phyloP scores from a whole-genome alignment of 2,329 filamentous ascomycete genomes.

The Ploettnerulaceae sp. region DNA sequence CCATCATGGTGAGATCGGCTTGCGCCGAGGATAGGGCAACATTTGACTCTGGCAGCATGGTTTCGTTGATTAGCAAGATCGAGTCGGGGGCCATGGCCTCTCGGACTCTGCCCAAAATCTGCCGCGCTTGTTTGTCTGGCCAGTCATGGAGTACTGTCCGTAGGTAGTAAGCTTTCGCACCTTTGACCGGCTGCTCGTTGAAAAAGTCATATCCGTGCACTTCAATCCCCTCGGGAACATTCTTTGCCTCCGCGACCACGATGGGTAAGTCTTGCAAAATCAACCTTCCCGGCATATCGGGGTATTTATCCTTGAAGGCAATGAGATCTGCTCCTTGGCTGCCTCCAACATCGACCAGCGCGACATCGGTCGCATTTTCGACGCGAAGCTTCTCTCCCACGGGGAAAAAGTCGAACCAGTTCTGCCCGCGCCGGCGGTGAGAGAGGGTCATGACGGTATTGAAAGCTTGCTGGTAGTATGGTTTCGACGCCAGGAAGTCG shows the following conservation, averaged over 20 bases:
- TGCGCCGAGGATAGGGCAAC: background rate
- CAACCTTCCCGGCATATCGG: conserved; percentile 17
- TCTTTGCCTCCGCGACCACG: background rate
- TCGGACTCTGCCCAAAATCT: background rate
- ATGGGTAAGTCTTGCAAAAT: conserved; percentile 16
- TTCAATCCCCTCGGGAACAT: conserved; percentile 23
- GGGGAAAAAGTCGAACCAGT: conserved; percentile 15
- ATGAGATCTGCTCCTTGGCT: conserved; percentile 18
- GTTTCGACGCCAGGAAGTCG: too few relatives aligned
- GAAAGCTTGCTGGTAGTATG: too few relatives aligned
- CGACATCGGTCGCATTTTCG: background rate
- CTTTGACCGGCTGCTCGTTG: conserved; percentile 3
- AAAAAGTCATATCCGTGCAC: conserved; percentile 35
- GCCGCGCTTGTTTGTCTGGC: background rate
- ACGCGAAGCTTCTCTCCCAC: too few relatives aligned
- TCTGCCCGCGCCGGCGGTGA: conserved; percentile 2
- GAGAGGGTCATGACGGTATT: too few relatives aligned
- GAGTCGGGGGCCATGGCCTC: conserved; percentile 9
- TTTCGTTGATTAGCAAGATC: conserved; percentile 1
- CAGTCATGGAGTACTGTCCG: conserved; percentile 4
- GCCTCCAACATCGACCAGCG: conserved; percentile 15
- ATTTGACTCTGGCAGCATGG: background rate
- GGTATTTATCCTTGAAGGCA: conserved; percentile 14
- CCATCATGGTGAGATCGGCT: conserved; percentile 6
- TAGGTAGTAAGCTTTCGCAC: conserved; percentile 5